Evolutionary conservation across 768 basidiomycete species (phyloP).

Genomic region (Mycena rosella): DNA sequence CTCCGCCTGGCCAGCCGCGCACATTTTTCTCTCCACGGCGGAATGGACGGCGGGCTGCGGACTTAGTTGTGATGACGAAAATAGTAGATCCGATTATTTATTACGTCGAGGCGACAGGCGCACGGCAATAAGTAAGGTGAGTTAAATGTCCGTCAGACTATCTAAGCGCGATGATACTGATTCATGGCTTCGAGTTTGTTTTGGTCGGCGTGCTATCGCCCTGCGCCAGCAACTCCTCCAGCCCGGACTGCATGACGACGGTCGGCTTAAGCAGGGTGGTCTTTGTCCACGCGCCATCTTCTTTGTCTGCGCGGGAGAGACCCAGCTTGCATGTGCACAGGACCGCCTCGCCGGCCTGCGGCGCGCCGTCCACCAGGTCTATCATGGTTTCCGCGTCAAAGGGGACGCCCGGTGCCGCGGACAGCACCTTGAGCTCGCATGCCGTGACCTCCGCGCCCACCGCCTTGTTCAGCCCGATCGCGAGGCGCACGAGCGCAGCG

Average conservation of each 20-base stretch:
- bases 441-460: slow-evolving; percentile 71
- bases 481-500: slow-evolving; percentile 55
- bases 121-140: neutral
- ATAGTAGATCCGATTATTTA: too few species aligned
- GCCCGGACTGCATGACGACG: slow-evolving; percentile 62
- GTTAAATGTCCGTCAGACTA: neutral
- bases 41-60: too few species aligned
- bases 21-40: too few species aligned
- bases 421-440: slow-evolving; percentile 67
- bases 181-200: slow-evolving; percentile 20
- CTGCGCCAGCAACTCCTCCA: slow-evolving; percentile 47
- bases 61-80: too few species aligned
- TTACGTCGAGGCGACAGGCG: too few species aligned
- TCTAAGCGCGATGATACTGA: neutral
- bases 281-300: slow-evolving; percentile 61
- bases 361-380: slow-evolving; percentile 26
- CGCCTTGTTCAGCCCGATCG: slow-evolving; percentile 66
- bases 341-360: slow-evolving; percentile 48
- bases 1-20: too few species aligned
- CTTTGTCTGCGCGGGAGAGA: slow-evolving; percentile 54
- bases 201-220: slow-evolving; percentile 33
- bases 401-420: slow-evolving; percentile 54
- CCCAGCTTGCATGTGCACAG: slow-evolving; percentile 73
- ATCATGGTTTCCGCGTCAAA: slow-evolving; percentile 62
- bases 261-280: slow-evolving; percentile 65